Conservation (phyloP, 2,329 filamentous ascomycete species). For the Verruconis gallopava region DNA sequence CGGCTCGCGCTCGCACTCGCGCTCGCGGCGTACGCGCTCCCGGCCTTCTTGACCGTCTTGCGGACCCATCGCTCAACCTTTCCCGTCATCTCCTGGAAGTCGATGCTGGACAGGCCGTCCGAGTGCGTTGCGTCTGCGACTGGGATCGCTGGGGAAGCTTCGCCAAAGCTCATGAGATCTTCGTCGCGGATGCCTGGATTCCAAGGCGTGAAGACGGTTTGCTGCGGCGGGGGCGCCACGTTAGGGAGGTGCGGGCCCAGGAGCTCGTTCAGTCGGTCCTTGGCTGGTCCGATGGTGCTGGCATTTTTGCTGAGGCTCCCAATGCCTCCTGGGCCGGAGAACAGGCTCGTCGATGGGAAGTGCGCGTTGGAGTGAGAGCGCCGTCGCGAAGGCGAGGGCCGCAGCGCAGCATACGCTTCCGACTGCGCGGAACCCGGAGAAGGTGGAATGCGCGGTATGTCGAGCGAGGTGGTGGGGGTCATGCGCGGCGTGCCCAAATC, state of each 20-base stretch:
- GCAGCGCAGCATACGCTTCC: conserved; percentile 1
- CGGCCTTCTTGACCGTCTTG: conserved; percentile 57
- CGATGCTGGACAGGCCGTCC: conserved; percentile 22
- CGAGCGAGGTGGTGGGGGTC: conserved; percentile 54
- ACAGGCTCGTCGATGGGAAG: conserved; percentile 34
- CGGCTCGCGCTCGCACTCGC: conserved; percentile 12
- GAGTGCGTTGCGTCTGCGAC: conserved; percentile 12
- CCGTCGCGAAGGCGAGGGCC: conserved; percentile 26
- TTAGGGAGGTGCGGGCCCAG: conserved; percentile 72
- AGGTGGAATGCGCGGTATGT: conserved; percentile 37
- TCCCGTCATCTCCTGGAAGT: conserved; percentile 71
- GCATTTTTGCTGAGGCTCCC: conserved; percentile 64
- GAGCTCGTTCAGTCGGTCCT: conserved; percentile 73
- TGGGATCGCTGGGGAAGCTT: neutral
- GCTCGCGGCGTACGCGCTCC: conserved; percentile 20
- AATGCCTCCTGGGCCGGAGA: conserved; percentile 77
- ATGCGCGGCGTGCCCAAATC: conserved; percentile 37
- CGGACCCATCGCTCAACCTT: conserved; percentile 85
- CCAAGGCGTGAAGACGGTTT: conserved; percentile 34
- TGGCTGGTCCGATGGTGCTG: conserved; percentile 64
- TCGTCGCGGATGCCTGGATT: conserved; percentile 18
- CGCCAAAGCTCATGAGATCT: conserved; percentile 7
- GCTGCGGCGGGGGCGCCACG: conserved; percentile 49
- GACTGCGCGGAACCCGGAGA: conserved; percentile 13
- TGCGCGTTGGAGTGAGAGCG: conserved; percentile 20